These are phyloP conservation scores for Blastobotrys americana DNA, from an alignment of 805 yeast species.

Conservation along the genomic window DNA sequence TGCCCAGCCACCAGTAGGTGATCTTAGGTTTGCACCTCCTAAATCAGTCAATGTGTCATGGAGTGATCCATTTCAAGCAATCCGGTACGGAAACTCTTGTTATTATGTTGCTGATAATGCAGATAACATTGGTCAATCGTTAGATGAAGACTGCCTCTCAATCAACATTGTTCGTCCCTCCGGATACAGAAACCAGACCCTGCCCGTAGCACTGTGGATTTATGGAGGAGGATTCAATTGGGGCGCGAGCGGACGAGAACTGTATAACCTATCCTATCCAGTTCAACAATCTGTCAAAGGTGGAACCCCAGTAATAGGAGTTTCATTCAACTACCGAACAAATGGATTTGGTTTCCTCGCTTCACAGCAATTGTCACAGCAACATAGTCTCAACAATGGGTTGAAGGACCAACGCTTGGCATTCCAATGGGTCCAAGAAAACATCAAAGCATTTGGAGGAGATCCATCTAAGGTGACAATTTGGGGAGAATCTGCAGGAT, in stretches of 20 bases:
- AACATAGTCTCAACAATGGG: conserved; percentile 30
- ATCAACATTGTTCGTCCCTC: conserved; percentile 24
- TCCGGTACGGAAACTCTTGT: conserved; percentile 6
- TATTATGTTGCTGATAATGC: conserved; percentile 16
- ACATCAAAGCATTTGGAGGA: conserved; percentile 34
- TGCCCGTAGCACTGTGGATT: conserved; percentile 4
- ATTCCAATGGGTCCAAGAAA: conserved; percentile 31
- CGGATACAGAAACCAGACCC: conserved; percentile 5
- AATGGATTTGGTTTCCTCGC: conserved; percentile 33
- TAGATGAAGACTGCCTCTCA: conserved; percentile 25
- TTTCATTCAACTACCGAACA: conserved; percentile 29
- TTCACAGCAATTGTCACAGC: conserved; percentile 20
- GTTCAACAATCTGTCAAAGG: neutral
- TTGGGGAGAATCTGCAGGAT: conserved; percentile 36
- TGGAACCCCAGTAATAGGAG: conserved; percentile 20
- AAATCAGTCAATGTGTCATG: conserved; percentile 8
- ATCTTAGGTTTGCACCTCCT: conserved; percentile 25
- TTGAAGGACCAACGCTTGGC: conserved; percentile 33
- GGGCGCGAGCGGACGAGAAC: neutral
- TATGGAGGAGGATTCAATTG: conserved; percentile 3
- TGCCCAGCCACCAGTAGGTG: conserved; percentile 27
- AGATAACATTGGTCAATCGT: neutral
- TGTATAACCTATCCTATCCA: conserved; percentile 3
- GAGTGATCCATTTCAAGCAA: neutral
- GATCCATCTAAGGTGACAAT: conserved; percentile 30